Conservation (phyloP, 352 stramenopile species). For the Phytophthora aleatoria region DNA sequence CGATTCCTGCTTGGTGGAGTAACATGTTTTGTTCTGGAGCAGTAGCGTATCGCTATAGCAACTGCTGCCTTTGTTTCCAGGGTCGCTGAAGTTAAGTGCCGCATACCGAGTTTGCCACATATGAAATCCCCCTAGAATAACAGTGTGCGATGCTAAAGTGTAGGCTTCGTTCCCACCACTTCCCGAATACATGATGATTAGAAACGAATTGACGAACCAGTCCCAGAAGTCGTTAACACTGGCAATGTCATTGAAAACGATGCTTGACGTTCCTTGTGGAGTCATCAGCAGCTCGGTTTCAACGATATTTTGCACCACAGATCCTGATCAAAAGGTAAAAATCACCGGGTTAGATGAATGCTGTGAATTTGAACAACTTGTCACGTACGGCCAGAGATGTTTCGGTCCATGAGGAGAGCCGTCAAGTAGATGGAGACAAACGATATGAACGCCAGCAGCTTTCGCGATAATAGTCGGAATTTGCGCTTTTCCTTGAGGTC, state of each 20-base stretch:
- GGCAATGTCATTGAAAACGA: slow-evolving; percentile 50
- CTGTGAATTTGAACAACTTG: not conserved
- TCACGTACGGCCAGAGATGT: slow-evolving; percentile 71
- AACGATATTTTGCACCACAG: slow-evolving; percentile 59
- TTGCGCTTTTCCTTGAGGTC: slow-evolving; percentile 77
- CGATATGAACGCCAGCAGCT: slow-evolving; percentile 67
- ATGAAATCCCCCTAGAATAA: slow-evolving; percentile 72
- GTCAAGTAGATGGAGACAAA: slow-evolving; percentile 70
- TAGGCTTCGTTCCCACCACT: slow-evolving; percentile 45
- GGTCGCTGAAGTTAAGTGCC: slow-evolving; percentile 50
- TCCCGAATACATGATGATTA: slow-evolving; percentile 53
- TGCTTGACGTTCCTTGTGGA: slow-evolving; percentile 35
- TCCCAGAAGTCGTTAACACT: slow-evolving; percentile 54
- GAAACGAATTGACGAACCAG: slow-evolving; percentile 69
- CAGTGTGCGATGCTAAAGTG: slow-evolving; percentile 64
- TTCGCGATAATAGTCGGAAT: slow-evolving; percentile 64
- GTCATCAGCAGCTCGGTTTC: slow-evolving; percentile 55
- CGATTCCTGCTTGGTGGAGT: slow-evolving; percentile 39
- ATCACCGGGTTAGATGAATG: not conserved
- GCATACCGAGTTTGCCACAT: slow-evolving; percentile 58
- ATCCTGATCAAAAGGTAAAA: slow-evolving; percentile 34
- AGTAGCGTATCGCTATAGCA: slow-evolving; percentile 55
- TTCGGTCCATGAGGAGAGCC: slow-evolving; percentile 66
- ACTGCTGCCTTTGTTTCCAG: slow-evolving; percentile 37
- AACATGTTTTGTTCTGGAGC: slow-evolving; percentile 47